Evolutionary conservation across 2,329 filamentous ascomycete genomes (phyloP).

Genomic region (Drechslerella stenobrocha): DNA sequence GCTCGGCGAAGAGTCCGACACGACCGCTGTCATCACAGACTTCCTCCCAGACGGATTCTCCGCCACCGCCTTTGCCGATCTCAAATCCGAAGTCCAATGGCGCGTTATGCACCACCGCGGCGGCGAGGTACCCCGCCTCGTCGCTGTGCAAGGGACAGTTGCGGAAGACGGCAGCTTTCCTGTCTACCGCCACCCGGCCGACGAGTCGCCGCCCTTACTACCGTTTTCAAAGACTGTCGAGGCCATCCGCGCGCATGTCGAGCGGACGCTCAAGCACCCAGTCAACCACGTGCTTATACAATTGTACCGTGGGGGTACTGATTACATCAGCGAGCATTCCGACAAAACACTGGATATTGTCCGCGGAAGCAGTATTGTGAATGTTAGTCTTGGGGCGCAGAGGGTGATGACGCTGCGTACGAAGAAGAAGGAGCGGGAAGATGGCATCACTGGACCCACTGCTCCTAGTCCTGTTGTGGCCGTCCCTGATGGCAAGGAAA

Average conservation of each 20-base stretch:
- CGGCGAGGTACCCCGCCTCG: conserved; percentile 85
- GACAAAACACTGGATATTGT: conserved; percentile 95
- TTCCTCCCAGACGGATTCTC: conserved; percentile 66
- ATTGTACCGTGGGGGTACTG: conserved; percentile 81
- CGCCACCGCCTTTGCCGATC: conserved; percentile 67
- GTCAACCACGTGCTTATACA: conserved; percentile 94
- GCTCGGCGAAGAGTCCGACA: conserved; percentile 73
- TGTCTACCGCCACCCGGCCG: conserved; percentile 91
- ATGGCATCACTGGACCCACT: conserved; percentile 13
- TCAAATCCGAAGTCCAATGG: conserved; percentile 79
- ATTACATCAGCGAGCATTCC: conserved; percentile 94
- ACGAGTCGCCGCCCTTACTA: conserved; percentile 77
- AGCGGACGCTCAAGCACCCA: conserved; percentile 72
- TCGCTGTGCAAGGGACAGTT: conserved; percentile 81
- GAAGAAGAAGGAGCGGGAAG: conserved; percentile 65
- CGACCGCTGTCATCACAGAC: conserved; percentile 70
- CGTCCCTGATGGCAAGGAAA: too few species aligned
- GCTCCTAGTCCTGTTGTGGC: too few species aligned
- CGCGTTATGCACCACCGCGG: conserved; percentile 90
- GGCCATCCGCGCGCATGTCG: conserved; percentile 68
- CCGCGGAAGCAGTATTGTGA: conserved; percentile 79
- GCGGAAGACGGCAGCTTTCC: conserved; percentile 71
- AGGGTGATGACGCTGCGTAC: conserved; percentile 86
- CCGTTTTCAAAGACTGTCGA: conserved; percentile 75
- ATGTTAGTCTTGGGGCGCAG: conserved; percentile 89